These are phyloP conservation scores for Lepiota subincarnata DNA, from an alignment of 768 basidiomycete species.

Conservation along the genomic window DNA sequence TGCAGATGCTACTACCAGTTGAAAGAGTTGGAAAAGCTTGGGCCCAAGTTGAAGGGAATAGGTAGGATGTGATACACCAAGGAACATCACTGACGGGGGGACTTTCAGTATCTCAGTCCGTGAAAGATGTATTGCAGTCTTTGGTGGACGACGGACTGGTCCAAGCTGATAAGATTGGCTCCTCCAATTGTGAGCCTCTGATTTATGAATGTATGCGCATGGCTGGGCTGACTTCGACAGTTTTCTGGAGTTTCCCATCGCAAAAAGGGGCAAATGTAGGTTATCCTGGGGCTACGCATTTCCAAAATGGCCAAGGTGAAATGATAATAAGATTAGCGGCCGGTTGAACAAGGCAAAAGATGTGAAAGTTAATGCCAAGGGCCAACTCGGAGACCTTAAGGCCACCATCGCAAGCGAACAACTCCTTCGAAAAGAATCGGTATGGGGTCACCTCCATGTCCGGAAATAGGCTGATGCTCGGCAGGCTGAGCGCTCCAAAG, in stretches of 20 bases:
- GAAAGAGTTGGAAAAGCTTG: conserved; percentile 90
- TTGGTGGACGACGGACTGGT: conserved; percentile 86
- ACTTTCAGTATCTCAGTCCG: conserved; percentile 72
- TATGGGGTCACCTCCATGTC: conserved; percentile 20
- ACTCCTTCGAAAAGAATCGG: conserved; percentile 53
- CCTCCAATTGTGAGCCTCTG: conserved; percentile 75
- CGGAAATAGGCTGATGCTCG: background rate
- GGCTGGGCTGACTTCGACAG: conserved; percentile 36
- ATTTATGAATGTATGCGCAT: conserved; percentile 15
- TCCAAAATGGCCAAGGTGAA: conserved; percentile 3
- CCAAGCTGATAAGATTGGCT: conserved; percentile 88
- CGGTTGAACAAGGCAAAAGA: conserved; percentile 50
- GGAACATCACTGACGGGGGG: background rate
- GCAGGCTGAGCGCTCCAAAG: conserved; percentile 7
- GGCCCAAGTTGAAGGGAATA: conserved; percentile 87
- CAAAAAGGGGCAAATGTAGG: conserved; percentile 74
- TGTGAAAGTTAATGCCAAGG: conserved; percentile 33
- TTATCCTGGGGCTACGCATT: conserved; percentile 2
- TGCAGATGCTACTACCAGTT: conserved; percentile 41
- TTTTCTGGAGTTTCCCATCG: conserved; percentile 96
- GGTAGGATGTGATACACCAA: conserved; percentile 38
- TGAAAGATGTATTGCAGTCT: conserved; percentile 88
- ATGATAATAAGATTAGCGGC: conserved; percentile 46
- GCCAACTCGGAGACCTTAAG: conserved; percentile 48
- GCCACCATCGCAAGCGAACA: conserved; percentile 47